Base-by-base conservation (phyloP, 139 green algal genomes). In the Chlamydomonas sp. region DNA sequence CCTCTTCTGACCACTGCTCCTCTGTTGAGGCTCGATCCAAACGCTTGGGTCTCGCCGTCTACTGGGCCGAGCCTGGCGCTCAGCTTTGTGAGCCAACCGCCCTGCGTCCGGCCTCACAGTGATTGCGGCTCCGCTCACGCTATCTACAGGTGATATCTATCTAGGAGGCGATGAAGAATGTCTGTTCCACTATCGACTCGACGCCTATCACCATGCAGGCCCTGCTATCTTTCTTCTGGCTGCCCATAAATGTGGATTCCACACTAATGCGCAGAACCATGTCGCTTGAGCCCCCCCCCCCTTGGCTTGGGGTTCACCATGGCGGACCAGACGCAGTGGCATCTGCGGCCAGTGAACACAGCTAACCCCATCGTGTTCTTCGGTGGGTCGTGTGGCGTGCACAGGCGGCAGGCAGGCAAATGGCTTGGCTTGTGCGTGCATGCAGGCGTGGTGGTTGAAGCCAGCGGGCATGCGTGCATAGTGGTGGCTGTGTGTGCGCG, bases 291-390 rank as follows among this genome's bases (percentile, higher is more conserved):
- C 16, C 24, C 24, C 6, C 30, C 8, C 16, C 34, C 54, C 54
- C 20, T 10, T 22, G 34, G 34, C 26, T 64, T 64, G 24, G 35
- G 22, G 64, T 34, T 31, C 35, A 20, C 6, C 20, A 71, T 67
- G 73, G 20, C 72, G 29, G 65, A 79, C 13, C 35, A 58, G 8
- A 67, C 58, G 39, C 79, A 91, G n/a, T 97, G 91, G 91, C 91
- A 97, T 65, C 34, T 88, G 54, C 71, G 91, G 1, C 48, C 79
- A 5, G 77, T 73, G 0, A 89, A 89, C 22, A 64, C 83, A 1
- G 60, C 65, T 24, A 97, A 97, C 58, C 92, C 92, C 0, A 73
- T 97, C 0, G 90, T 97, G 1, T 97, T 97, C 65, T 96, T 97
- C 64, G 90, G 90, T 95, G 64, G 58, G 82, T 33, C 10, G 29